A percentile compares a stretch with the other conserved stretches of the same genome.
Evolutionary conservation across 2,329 filamentous ascomycete species (phyloP).

Genomic region (Golovinomyces cichoracearum): DNA sequence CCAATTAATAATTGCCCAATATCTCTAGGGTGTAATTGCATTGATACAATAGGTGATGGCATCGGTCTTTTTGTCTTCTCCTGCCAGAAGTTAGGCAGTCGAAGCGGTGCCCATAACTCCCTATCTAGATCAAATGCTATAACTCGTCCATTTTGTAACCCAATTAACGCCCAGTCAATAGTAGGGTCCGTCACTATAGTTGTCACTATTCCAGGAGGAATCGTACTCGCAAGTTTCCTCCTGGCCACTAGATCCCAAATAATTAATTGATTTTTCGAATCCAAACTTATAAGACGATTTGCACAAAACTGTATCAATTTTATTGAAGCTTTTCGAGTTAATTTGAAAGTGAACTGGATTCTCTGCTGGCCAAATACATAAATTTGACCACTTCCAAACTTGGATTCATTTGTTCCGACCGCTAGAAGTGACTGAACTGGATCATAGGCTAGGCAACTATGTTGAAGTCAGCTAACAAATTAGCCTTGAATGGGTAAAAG

Average conservation of each 20-base stretch:
- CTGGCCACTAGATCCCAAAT: constrained; percentile 59
- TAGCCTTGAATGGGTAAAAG: no score
- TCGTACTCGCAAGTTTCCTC: constrained; percentile 38
- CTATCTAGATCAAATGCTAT: constrained; percentile 84
- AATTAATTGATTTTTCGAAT: constrained; percentile 61
- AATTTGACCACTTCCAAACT: constrained; percentile 65
- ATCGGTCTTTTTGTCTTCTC: constrained; percentile 42
- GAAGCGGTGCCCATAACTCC: constrained; percentile 47
- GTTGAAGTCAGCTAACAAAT: constrained; percentile 9
- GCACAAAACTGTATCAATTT: constrained; percentile 59
- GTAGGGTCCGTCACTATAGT: constrained; percentile 61
- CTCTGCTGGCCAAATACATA: constrained; percentile 68
- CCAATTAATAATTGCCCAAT: constrained; percentile 75
- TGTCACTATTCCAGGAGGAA: constrained; percentile 51
- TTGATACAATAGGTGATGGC: constrained; percentile 39
- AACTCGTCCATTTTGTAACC: constrained; percentile 57
- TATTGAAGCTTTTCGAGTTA: constrained; percentile 48
- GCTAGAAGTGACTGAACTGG: constrained; percentile 82
- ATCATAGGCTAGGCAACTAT: constrained; percentile 67
- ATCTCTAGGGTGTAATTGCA: constrained; percentile 74
- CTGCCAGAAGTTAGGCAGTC: constrained; percentile 67
- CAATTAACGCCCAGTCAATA: constrained; percentile 79
- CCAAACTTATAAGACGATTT: constrained; percentile 62
- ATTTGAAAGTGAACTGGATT: constrained; percentile 47
- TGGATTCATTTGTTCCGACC: constrained; percentile 67